Conservation (phyloP, 1,139 yeast genomes). For the Nakaseomyces bracarensis region DNA sequence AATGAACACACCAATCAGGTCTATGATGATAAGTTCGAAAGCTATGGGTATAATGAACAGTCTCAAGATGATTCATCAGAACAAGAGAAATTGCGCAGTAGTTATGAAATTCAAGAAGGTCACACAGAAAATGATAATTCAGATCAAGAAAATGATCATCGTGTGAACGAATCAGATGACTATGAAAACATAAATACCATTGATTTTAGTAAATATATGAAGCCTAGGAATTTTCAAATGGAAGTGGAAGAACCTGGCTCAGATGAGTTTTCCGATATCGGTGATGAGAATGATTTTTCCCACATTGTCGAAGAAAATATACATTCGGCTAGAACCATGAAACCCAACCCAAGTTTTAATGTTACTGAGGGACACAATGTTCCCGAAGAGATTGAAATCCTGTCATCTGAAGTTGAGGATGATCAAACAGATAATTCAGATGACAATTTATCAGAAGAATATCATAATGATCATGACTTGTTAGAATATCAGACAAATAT, state of each 20-base stretch:
- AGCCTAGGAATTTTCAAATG: background rate
- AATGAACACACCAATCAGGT: background rate
- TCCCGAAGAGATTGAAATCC: background rate
- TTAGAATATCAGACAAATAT: background rate
- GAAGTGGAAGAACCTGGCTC: background rate
- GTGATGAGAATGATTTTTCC: background rate
- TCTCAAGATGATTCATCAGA: too few relatives aligned
- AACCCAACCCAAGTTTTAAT: slow-evolving; percentile 4
- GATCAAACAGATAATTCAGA: too few relatives aligned
- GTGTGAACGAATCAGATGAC: background rate
- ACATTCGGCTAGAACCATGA: too few relatives aligned
- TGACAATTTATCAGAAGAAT: too few relatives aligned
- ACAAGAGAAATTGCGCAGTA: too few relatives aligned
- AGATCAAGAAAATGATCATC: background rate
- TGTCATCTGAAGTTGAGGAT: background rate
- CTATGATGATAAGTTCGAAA: background rate
- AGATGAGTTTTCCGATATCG: slow-evolving; percentile 1
- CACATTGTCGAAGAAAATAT: slow-evolving; percentile 1
- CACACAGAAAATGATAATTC: background rate
- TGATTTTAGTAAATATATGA: slow-evolving; percentile 1
- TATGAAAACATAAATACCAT: background rate
- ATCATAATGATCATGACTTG: background rate
- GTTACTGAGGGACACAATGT: background rate
- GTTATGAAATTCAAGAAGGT: too few relatives aligned
- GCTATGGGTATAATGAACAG: too few relatives aligned